phyloP scores from a whole-genome alignment of 805 yeast genomes.

The Suhomyces sp. region DNA sequence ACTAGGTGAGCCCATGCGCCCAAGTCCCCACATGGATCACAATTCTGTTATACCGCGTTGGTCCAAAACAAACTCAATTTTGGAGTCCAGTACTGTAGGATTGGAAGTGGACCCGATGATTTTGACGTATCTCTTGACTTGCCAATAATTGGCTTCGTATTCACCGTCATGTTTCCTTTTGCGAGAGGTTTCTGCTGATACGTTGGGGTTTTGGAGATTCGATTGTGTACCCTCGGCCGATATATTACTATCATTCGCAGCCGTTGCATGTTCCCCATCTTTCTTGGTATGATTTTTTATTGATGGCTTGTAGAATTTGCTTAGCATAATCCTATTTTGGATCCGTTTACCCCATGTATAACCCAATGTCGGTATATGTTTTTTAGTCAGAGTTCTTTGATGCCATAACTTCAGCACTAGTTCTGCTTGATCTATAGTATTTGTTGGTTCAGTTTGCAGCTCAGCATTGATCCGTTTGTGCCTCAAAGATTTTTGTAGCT shows the following conservation, averaged over 20 bases:
- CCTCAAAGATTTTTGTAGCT: neutral
- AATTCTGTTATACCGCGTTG: slow-evolving; percentile 16
- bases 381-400: slow-evolving; percentile 13
- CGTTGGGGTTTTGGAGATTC: too few species aligned
- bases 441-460: neutral
- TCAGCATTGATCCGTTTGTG: neutral
- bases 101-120: slow-evolving; percentile 17
- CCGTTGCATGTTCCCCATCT: too few species aligned
- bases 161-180: too few species aligned
- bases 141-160: too few species aligned
- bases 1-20: neutral
- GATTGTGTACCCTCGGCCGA: too few species aligned
- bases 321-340: slow-evolving; percentile 23
- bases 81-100: slow-evolving; percentile 5
- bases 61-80: slow-evolving; percentile 18
- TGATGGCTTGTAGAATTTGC: slow-evolving; percentile 29
- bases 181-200: too few species aligned
- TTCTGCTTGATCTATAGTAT: neutral
- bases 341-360: slow-evolving; percentile 32
- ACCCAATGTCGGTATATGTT: slow-evolving; percentile 33
- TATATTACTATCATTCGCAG: too few species aligned
- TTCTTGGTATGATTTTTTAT: slow-evolving; percentile 11
- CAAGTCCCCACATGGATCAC: neutral
- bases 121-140: slow-evolving; percentile 24
- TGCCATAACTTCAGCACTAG: slow-evolving; percentile 1